Evolutionary conservation across 2,329 filamentous ascomycete genomes (phyloP).

Genomic region (Penicillium concentricum): DNA sequence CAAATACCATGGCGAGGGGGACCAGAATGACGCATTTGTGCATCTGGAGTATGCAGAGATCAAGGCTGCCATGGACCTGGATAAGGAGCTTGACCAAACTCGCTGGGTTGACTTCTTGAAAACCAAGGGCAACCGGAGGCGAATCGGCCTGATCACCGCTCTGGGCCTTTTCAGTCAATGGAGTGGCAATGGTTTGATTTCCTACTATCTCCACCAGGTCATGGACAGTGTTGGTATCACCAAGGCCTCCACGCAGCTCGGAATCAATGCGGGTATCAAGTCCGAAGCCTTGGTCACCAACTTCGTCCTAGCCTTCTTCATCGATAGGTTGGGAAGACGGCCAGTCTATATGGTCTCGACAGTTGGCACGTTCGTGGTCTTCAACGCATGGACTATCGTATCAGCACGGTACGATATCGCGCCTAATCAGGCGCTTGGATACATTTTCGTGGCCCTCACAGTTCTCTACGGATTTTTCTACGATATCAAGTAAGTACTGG

Average conservation of each 20-base stretch:
- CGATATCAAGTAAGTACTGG: constrained; percentile 30
- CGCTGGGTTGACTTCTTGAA: constrained; percentile 42
- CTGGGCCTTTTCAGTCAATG: constrained; percentile 58
- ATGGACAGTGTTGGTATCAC: constrained; percentile 40
- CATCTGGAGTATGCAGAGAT: constrained; percentile 22
- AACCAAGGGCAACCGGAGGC: constrained; percentile 53
- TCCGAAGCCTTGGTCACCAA: constrained; percentile 38
- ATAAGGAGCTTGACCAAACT: constrained; percentile 47
- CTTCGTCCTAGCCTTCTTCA: constrained; percentile 35
- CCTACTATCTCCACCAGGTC: constrained; percentile 39
- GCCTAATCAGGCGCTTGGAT: constrained; percentile 31
- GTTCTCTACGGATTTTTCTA: constrained; percentile 44
- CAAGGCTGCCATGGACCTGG: constrained; percentile 35
- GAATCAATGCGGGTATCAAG: constrained; percentile 43
- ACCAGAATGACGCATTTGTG: constrained; percentile 13
- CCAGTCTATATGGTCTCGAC: constrained; percentile 43
- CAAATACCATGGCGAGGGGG: constrained; percentile 21
- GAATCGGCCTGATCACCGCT: constrained; percentile 52
- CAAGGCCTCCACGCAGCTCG: constrained; percentile 36
- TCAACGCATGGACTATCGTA: constrained; percentile 42
- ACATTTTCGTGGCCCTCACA: constrained; percentile 41
- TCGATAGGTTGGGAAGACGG: constrained; percentile 42
- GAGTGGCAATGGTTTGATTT: constrained; percentile 50
- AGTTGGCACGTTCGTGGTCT: constrained; percentile 43
- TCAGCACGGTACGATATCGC: constrained; percentile 34